Evolutionary conservation across 345 rosid species (phyloP).

Genomic region (Pistacia integerrima): DNA sequence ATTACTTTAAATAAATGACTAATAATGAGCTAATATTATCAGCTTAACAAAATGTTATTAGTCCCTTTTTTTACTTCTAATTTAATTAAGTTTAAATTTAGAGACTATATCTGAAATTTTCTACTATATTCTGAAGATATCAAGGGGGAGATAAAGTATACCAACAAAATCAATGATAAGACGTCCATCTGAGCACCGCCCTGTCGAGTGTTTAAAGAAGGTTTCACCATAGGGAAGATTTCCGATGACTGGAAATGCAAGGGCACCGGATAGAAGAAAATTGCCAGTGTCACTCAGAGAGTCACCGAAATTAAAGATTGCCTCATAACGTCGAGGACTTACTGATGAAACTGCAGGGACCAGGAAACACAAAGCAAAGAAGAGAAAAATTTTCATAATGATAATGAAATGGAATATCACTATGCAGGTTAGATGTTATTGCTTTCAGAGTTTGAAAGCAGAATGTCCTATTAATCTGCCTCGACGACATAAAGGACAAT

Average conservation of each 20-base stretch:
- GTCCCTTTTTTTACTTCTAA: too few species aligned
- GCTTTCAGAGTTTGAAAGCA: neutral
- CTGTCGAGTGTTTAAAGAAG: slow-evolving; percentile 58
- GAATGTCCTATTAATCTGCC: neutral
- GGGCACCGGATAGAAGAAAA: slow-evolving; percentile 53
- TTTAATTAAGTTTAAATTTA: too few species aligned
- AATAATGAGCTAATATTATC: too few species aligned
- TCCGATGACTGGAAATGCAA: slow-evolving; percentile 47
- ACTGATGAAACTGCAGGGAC: slow-evolving; percentile 22
- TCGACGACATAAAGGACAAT: neutral
- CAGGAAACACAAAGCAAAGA: slow-evolving; percentile 11
- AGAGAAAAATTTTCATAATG: slow-evolving; percentile 11
- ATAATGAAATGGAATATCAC: neutral
- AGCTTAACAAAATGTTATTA: too few species aligned
- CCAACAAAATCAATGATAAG: slow-evolving; percentile 75
- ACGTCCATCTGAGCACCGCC: slow-evolving; percentile 75
- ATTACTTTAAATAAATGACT: too few species aligned
- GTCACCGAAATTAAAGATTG: slow-evolving; percentile 79
- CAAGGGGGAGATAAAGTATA: slow-evolving; percentile 12
- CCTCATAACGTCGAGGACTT: slow-evolving; percentile 40
- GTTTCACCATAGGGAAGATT: slow-evolving; percentile 65
- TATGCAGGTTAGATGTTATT: neutral
- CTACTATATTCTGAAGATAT: too few species aligned
- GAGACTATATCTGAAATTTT: too few species aligned
- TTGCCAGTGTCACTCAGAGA: slow-evolving; percentile 83